Percentiles rank a stretch among this genome's conserved stretches.
Evolutionary conservation across 257 asterid species (phyloP).

Genomic region (Nicotiana attenuata): DNA sequence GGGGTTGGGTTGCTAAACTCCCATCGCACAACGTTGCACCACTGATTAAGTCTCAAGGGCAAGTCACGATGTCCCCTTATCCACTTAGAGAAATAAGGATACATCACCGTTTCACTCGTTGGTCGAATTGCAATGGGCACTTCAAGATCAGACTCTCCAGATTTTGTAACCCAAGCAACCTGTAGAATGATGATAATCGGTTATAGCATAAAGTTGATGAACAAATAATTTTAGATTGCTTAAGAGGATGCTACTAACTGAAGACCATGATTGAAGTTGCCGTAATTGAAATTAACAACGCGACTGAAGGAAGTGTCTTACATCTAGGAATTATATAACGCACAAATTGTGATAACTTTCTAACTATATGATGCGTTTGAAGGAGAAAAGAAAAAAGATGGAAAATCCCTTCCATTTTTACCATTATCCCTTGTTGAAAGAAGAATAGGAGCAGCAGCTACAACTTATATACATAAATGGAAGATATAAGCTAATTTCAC

Average conservation of each 20-base stretch:
- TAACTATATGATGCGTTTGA: not conserved
- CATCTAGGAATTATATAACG: not conserved
- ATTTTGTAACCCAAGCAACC: constrained; percentile 99
- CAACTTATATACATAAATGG: not conserved
- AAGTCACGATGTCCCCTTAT: constrained; percentile 98
- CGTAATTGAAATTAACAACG: not conserved
- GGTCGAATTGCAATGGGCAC: constrained; percentile 99
- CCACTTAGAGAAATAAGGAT: constrained; percentile 97
- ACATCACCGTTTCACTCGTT: constrained; percentile 99
- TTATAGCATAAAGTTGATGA: not conserved
- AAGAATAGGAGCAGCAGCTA: not conserved
- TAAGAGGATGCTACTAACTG: not conserved
- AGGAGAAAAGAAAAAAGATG: not conserved
- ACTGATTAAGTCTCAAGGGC: constrained; percentile 91
- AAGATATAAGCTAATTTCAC: not conserved
- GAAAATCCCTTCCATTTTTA: not conserved
- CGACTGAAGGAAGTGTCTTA: not conserved
- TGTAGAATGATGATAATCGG: constrained; percentile 18
- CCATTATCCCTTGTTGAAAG: not conserved
- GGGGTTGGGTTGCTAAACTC: constrained; percentile 99
- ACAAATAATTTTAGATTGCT: not conserved
- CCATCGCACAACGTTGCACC: constrained; percentile 99
- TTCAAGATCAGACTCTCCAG: constrained; percentile 89
- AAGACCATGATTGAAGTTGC: not conserved
- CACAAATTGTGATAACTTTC: not conserved